phyloP scores from a whole-genome alignment of 106 monocot species.

The Allium cepa region DNA sequence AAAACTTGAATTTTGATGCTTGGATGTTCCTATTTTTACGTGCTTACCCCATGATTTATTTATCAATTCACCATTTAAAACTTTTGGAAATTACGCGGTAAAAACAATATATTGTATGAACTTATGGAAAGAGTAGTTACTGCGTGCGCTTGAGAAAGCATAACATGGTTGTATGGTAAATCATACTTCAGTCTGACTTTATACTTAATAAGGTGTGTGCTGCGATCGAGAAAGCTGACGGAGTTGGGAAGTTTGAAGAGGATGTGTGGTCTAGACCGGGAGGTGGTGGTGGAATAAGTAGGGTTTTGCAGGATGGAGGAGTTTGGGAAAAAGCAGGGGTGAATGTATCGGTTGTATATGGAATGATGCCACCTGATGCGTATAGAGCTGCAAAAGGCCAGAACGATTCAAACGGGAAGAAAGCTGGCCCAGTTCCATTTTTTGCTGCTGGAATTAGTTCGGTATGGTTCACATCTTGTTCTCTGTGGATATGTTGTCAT shows the following conservation, averaged over 20 bases:
- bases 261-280: conserved; percentile 98
- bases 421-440: conserved; percentile 82
- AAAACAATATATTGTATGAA: no score
- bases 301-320: conserved; percentile 84
- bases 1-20: no score
- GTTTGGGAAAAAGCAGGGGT: conserved; percentile 99
- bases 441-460: conserved; percentile 98
- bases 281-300: conserved; percentile 91
- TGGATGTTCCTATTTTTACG: no score
- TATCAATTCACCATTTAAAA: no score
- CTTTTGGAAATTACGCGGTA: no score
- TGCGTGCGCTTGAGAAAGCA: no score
- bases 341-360: conserved; percentile 98
- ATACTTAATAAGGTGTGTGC: conserved; percentile 27
- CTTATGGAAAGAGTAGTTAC: no score
- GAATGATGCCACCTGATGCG: conserved; percentile 97
- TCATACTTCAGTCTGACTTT: no score
- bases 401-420: conserved; percentile 18
- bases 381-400: conserved; percentile 84
- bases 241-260: conserved; percentile 70
- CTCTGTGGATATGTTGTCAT: not conserved
- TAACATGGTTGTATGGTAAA: no score
- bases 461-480: conserved; percentile 22
- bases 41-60: no score
- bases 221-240: conserved; percentile 80